A percentile compares a stretch with the other conserved stretches of the same genome.
phyloP scores from a whole-genome alignment of 2,329 filamentous ascomycete species.

The Exserohilum rostratum region DNA sequence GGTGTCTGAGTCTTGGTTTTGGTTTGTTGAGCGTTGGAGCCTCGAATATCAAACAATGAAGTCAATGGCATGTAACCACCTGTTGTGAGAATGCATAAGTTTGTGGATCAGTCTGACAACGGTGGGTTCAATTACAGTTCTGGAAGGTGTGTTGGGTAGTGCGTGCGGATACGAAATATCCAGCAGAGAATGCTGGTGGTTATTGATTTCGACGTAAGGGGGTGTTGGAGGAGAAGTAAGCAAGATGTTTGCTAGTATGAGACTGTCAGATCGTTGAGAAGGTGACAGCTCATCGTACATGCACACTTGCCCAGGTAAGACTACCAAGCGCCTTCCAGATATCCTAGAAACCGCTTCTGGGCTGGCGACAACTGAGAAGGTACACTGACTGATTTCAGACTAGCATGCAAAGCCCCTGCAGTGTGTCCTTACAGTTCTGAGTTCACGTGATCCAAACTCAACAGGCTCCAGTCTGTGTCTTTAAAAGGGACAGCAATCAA shows the following conservation, averaged over 20 bases:
- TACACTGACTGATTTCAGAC: background rate
- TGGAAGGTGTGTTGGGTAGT: background rate
- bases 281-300: background rate
- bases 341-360: background rate
- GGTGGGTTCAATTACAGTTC: background rate
- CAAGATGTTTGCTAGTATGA: no score
- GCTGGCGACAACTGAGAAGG: background rate
- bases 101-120: no score
- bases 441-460: no score
- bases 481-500: no score
- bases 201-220: background rate
- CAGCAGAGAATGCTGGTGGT: background rate
- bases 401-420: no score
- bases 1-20: background rate
- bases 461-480: no score
- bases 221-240: background rate
- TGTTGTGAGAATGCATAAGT: background rate
- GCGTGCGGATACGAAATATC: background rate
- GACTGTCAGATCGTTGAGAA: background rate
- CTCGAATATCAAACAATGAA: background rate
- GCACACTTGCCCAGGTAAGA: no score
- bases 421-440: no score
- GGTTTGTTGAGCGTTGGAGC: background rate
- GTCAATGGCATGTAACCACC: slow-evolving; percentile 6
- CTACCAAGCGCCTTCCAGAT: background rate